Evolutionary conservation across 176 grass and related monocot species (phyloP).

Genomic region (Paspalum vaginatum): DNA sequence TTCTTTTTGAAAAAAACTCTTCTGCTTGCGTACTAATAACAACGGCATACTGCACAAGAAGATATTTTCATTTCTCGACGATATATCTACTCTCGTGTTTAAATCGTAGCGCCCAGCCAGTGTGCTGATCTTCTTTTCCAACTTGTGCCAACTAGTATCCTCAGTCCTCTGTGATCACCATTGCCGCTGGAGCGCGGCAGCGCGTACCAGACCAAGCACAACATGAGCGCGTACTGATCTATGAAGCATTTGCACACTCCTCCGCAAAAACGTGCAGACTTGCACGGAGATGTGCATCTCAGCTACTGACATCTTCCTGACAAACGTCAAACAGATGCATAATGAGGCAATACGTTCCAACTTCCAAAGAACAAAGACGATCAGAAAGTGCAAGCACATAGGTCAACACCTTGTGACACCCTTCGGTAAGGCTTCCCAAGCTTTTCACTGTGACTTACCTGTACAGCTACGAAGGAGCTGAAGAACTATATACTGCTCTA

Average conservation of each 20-base stretch:
- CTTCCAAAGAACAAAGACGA: background rate
- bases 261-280: background rate
- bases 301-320: background rate
- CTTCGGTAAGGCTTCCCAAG: background rate
- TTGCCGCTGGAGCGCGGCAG: too few relatives aligned
- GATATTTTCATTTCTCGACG: too few relatives aligned
- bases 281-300: background rate
- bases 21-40: too few relatives aligned
- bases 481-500: slow-evolving; percentile 19
- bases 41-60: too few relatives aligned
- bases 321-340: background rate
- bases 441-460: background rate
- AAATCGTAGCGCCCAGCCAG: too few relatives aligned
- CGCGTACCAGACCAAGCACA: background rate
- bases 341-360: background rate
- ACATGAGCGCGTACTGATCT: background rate
- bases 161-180: too few relatives aligned
- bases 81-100: too few relatives aligned
- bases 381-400: background rate
- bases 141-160: too few relatives aligned
- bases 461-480: background rate
- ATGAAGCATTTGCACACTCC: background rate
- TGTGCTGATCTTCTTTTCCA: too few relatives aligned
- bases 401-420: background rate
- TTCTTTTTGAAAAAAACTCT: too few relatives aligned